phyloP scores from a whole-genome alignment of 225 moss, liverwort and hornwort genomes.

The Pseudoscleropodium purum region DNA sequence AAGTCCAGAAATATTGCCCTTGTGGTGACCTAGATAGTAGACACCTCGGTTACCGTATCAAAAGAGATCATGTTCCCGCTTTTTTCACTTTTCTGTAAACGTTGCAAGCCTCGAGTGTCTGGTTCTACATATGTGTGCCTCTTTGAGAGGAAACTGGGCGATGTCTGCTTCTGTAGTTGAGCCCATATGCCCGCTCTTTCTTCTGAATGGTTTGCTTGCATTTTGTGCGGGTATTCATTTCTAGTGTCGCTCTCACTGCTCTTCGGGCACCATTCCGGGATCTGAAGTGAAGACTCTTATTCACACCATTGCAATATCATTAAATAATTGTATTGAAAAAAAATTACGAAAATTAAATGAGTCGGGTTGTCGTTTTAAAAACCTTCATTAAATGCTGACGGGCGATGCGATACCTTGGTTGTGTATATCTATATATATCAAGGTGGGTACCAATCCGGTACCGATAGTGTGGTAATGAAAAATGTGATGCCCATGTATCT shows the following conservation, averaged over 20 bases:
- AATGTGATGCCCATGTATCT: not conserved
- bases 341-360: not conserved
- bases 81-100: not conserved
- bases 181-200: not conserved
- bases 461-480: not conserved
- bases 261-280: not conserved
- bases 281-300: not conserved
- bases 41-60: not conserved
- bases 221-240: not conserved
- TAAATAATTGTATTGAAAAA: not conserved
- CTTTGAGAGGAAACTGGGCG: not conserved
- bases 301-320: not conserved
- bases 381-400: not conserved
- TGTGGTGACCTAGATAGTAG: not conserved
- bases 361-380: not conserved
- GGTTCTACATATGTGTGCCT: not conserved
- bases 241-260: not conserved
- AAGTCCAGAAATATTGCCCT: not conserved
- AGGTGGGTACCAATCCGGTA: not conserved
- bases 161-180: not conserved
- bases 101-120: not conserved
- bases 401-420: not conserved
- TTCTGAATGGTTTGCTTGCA: not conserved
- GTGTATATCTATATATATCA: not conserved
- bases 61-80: not conserved